Evolutionary conservation across 768 basidiomycete species (phyloP), one percentile per base, ranked within the genome.

Genomic region (Sporobolomyces roseus): DNA sequence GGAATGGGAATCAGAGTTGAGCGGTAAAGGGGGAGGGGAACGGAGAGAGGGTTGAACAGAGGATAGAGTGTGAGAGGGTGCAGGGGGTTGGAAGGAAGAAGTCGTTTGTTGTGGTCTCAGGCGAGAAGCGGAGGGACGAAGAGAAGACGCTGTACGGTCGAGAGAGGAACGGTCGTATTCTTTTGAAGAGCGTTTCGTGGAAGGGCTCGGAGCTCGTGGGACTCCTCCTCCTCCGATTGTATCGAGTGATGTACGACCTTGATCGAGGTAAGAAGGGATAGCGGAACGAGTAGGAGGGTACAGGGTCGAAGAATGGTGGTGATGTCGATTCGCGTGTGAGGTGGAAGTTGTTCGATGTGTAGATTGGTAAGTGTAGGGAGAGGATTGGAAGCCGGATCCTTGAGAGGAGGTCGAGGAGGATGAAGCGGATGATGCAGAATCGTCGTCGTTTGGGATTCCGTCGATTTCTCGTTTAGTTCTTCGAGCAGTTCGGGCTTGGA

Each of bases 291-390:
- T 67, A 27, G 71, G 32, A 1, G 63, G 49, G 23, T 68, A 60
- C 3, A n/a, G 43, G 1, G 46, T 8, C 6, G 66, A 32, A 21
- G 64, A 63, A 16, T 50, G 58, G 21, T 64, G 59, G 23, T 66
- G 49, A n/a, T 60, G 58, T 29, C 49, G 58, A n/a, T 58, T 4
- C 9, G 9, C 10, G 12, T 48, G 58, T 2, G 56, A 60, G 12
- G 67, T 51, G 2, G 64, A 45, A 17, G 65, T 43, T 33, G 72
- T 73, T 36, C 68, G 68, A 60, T 70, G 68, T 5, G 72, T 73
- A 25, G 72, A 73, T n/a, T 73, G 65, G 38, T 73, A 73, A 33
- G 72, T 73, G 53, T 73, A 73, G 1, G 72, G 72, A 0, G 72
- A 65, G 21, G 72, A 73, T 33, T 55, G 58, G 59, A 70, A 73